phyloP scores from a whole-genome alignment of 257 asterid genomes.

The Misopates orontium region DNA sequence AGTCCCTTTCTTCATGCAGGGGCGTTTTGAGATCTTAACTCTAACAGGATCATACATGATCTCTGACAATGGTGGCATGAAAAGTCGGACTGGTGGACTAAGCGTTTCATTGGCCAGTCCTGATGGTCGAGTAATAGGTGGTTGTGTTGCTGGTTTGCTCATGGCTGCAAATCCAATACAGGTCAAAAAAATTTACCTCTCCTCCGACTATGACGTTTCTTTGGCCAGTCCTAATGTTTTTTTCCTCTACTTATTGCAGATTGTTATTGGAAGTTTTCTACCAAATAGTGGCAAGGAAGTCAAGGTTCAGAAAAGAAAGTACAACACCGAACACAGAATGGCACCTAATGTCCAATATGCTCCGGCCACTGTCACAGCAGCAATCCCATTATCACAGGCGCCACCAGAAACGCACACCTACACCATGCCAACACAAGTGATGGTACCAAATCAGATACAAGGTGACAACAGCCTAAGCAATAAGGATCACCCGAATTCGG shows the following conservation, averaged over 20 bases:
- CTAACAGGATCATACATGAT: slow-evolving; percentile 73
- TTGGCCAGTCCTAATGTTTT: too few species aligned
- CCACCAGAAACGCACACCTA: slow-evolving; percentile 42
- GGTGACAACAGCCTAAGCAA: slow-evolving; percentile 47
- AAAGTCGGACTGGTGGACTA: slow-evolving; percentile 74
- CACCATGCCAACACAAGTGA: slow-evolving; percentile 38
- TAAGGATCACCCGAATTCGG: slow-evolving; percentile 51
- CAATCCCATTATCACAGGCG: slow-evolving; percentile 60
- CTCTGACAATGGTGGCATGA: slow-evolving; percentile 66
- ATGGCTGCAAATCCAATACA: slow-evolving; percentile 92
- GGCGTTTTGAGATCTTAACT: slow-evolving; percentile 85
- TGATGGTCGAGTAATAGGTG: slow-evolving; percentile 94
- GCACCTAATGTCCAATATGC: slow-evolving; percentile 41
- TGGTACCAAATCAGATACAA: slow-evolving; percentile 48
- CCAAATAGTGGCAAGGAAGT: slow-evolving; percentile 35
- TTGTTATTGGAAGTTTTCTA: slow-evolving; percentile 80
- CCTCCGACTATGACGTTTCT: too few species aligned
- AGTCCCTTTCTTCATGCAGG: slow-evolving; percentile 52
- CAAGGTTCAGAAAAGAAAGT: slow-evolving; percentile 48
- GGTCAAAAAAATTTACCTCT: slow-evolving; percentile 34
- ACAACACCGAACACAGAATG: slow-evolving; percentile 42
- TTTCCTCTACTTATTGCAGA: slow-evolving; percentile 35
- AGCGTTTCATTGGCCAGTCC: slow-evolving; percentile 89
- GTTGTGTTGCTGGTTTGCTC: slow-evolving; percentile 83
- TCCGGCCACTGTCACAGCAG: slow-evolving; percentile 48